phyloP scores from a whole-genome alignment of 768 basidiomycete species.

The Hericium erinaceus region DNA sequence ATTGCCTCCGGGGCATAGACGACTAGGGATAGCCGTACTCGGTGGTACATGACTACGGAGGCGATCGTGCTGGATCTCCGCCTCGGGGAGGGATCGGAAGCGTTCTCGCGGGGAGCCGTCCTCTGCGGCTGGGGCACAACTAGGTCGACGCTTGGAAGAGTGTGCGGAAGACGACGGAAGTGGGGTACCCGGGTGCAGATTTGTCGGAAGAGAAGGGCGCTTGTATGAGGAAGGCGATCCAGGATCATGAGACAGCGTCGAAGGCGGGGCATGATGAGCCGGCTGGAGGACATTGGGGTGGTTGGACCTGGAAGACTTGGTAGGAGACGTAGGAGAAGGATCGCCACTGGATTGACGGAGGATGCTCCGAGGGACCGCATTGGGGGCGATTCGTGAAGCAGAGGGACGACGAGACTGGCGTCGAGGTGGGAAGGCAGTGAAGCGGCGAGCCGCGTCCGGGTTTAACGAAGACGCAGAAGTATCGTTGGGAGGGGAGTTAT shows the following conservation, averaged over 20 bases:
- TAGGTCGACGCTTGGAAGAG: background rate
- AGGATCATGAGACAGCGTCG: background rate
- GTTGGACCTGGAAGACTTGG: background rate
- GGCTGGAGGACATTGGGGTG: background rate
- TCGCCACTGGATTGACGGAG: background rate
- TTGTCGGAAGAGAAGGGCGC: background rate
- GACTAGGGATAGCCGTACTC: background rate
- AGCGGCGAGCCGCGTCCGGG: background rate
- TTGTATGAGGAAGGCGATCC: background rate
- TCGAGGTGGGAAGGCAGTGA: background rate
- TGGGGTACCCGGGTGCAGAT: background rate
- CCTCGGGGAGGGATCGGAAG: background rate
- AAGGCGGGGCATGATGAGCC: background rate
- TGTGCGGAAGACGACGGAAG: background rate
- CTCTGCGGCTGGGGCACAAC: background rate
- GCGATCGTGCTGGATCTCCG: background rate
- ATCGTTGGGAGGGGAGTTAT: background rate
- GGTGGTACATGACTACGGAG: background rate
- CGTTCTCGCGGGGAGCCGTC: background rate
- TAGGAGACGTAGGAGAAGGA: background rate
- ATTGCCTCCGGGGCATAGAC: background rate
- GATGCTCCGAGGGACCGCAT: background rate
- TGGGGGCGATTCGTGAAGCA: background rate
- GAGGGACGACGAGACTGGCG: background rate
- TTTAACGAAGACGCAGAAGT: background rate